Conservation (phyloP, 305 asterid species). For the Coffea humblotiana region DNA sequence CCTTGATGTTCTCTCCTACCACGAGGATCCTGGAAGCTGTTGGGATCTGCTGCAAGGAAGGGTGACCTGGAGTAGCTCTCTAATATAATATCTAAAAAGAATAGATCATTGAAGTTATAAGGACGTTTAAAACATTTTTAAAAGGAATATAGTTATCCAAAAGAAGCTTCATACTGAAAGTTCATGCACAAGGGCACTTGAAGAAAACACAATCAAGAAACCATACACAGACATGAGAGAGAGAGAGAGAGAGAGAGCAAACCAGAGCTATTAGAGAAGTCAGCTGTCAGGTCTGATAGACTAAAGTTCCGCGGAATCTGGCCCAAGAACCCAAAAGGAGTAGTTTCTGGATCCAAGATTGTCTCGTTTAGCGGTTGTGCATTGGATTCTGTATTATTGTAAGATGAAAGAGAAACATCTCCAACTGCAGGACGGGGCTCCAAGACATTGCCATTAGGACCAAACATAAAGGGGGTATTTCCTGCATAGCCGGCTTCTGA, state of each 20-base stretch:
- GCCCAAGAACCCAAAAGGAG: conserved; percentile 64
- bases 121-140: not conserved
- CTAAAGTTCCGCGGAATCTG: conserved; percentile 86
- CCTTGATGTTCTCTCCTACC: conserved; percentile 59
- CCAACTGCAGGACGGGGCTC: conserved; percentile 51
- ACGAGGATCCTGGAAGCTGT: conserved; percentile 51
- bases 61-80: conserved; percentile 74
- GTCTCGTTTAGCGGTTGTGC: conserved; percentile 47
- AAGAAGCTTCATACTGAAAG: not conserved
- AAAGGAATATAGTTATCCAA: not conserved
- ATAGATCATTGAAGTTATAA: conserved; percentile 28
- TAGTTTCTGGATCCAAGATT: conserved; percentile 48
- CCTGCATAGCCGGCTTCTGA: conserved; percentile 47
- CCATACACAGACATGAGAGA: conserved; percentile 7
- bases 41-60: conserved; percentile 49
- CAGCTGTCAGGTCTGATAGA: conserved; percentile 76
- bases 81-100: conserved; percentile 54
- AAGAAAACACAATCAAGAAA: not conserved
- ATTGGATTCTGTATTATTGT: conserved; percentile 47
- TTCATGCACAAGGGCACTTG: not conserved
- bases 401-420: conserved; percentile 62
- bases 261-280: conserved; percentile 75
- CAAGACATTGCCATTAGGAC: conserved; percentile 47
- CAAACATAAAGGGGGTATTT: conserved; percentile 50
- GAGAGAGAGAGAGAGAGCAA: conserved; percentile 22